Percentiles rank a stretch among this genome's conserved stretches.
These are phyloP conservation scores for Cryphonectria nitschkei DNA, from an alignment of 2,329 filamentous ascomycete genomes.

Conservation along the genomic window DNA sequence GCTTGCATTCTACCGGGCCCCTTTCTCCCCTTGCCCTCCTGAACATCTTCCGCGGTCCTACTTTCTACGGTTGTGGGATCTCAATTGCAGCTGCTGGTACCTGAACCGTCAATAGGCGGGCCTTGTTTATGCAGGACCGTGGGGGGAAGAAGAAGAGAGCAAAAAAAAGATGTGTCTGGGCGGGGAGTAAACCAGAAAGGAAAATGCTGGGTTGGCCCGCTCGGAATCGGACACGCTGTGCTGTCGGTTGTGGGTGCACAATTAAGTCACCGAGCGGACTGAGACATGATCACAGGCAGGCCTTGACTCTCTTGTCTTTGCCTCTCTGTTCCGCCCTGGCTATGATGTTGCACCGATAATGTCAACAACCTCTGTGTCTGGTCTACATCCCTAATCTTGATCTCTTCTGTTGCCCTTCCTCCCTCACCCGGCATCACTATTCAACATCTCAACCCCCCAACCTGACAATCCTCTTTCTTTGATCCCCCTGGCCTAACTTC, in stretches of 20 bases:
- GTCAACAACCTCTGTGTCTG: neutral
- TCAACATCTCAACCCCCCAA: neutral
- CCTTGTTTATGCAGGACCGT: neutral
- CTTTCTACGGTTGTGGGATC: neutral
- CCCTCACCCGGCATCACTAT: neutral
- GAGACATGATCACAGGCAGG: neutral
- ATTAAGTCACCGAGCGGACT: constrained; percentile 11
- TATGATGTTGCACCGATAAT: neutral
- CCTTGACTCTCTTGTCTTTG: neutral
- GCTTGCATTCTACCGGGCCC: neutral
- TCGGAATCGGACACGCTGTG: neutral
- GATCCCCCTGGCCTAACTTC: constrained; percentile 29
- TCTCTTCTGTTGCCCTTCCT: neutral
- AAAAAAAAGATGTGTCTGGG: neutral
- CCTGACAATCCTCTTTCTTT: constrained; percentile 19
- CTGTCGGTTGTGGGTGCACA: neutral
- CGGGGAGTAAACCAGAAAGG: neutral
- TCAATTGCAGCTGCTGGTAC: neutral
- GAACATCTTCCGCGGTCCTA: neutral
- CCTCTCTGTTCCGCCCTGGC: constrained; percentile 3
- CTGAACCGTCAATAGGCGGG: neutral
- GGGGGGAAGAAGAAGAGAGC: neutral
- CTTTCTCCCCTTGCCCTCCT: too few species aligned
- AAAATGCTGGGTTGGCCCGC: neutral
- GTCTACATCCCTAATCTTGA: neutral